These are phyloP conservation scores for Stephania cephalantha DNA, from an alignment of 164 flowering plant species.

Conservation along the genomic window DNA sequence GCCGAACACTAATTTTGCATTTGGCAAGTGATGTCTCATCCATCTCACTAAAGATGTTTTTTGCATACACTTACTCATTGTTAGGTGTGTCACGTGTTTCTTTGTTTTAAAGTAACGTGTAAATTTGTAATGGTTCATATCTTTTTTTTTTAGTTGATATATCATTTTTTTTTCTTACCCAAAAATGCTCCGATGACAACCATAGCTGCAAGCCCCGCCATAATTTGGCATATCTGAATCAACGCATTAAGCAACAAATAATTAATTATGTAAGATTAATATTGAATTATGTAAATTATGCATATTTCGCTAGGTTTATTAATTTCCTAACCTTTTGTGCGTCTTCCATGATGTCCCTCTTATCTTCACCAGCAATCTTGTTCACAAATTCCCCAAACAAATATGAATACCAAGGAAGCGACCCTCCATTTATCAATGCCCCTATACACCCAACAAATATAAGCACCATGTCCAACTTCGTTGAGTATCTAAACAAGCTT, in stretches of 20 bases:
- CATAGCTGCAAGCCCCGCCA: conserved; percentile 54
- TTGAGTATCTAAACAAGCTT: conserved; percentile 56
- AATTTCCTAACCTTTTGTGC: conserved; percentile 35
- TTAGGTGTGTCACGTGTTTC: too few species aligned
- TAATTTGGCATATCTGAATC: conserved; percentile 45
- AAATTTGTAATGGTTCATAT: too few species aligned
- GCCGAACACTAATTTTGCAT: too few species aligned
- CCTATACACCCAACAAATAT: conserved; percentile 62
- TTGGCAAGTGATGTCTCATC: too few species aligned
- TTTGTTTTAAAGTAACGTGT: too few species aligned
- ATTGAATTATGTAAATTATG: background rate
- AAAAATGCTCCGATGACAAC: conserved; percentile 70
- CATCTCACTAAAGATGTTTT: too few species aligned
- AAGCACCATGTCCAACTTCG: conserved; percentile 50
- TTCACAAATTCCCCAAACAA: conserved; percentile 63
- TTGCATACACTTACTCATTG: too few species aligned
- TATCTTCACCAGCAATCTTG: conserved; percentile 45
- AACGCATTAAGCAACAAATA: background rate
- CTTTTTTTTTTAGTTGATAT: too few species aligned
- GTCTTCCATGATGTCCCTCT: conserved; percentile 49
- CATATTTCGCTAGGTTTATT: background rate
- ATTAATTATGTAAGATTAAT: background rate
- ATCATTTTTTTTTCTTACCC: conserved; percentile 32
- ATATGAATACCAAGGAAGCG: conserved; percentile 70
- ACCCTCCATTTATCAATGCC: conserved; percentile 71